These are phyloP conservation scores for Dendryphion nanum DNA, from an alignment of 2,329 filamentous ascomycete genomes.

Conservation along the genomic window DNA sequence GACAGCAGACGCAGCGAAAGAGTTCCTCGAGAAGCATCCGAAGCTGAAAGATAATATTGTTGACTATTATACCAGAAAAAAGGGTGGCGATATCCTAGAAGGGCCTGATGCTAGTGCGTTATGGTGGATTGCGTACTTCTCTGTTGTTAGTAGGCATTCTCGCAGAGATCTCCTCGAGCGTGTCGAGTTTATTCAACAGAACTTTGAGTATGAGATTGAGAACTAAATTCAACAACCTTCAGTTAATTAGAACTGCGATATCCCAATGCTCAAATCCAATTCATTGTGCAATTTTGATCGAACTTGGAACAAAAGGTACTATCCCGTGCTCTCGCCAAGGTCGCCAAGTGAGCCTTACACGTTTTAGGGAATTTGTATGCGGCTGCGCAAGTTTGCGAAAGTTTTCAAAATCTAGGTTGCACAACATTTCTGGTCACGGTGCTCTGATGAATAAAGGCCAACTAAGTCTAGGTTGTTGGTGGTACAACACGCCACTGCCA, in stretches of 20 bases:
- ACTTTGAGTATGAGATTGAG: conserved; percentile 10
- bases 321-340: background rate
- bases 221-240: background rate
- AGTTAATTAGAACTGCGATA: background rate
- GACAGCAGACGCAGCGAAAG: conserved; percentile 6
- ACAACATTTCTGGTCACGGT: too few species aligned
- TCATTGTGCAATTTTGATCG: background rate
- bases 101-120: conserved; percentile 7
- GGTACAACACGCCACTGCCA: background rate
- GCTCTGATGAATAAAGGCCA: too few species aligned
- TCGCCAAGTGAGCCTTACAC: conserved; percentile 5
- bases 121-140: conserved; percentile 11
- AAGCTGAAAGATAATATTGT: conserved; percentile 4
- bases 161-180: conserved; percentile 4
- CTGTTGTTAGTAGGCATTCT: conserved; percentile 5
- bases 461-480: too few species aligned
- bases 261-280: background rate
- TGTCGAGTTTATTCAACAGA: conserved; percentile 6
- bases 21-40: conserved; percentile 6
- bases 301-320: too few species aligned
- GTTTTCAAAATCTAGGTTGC: too few species aligned
- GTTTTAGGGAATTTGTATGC: conserved; percentile 4
- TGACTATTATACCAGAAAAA: conserved; percentile 9
- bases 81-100: conserved; percentile 8
- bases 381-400: conserved; percentile 9